Percentiles rank a stretch among this genome's conserved stretches.
Conservation (phyloP, 2,329 filamentous ascomycete genomes). For the Sarocladium brachiariae region DNA sequence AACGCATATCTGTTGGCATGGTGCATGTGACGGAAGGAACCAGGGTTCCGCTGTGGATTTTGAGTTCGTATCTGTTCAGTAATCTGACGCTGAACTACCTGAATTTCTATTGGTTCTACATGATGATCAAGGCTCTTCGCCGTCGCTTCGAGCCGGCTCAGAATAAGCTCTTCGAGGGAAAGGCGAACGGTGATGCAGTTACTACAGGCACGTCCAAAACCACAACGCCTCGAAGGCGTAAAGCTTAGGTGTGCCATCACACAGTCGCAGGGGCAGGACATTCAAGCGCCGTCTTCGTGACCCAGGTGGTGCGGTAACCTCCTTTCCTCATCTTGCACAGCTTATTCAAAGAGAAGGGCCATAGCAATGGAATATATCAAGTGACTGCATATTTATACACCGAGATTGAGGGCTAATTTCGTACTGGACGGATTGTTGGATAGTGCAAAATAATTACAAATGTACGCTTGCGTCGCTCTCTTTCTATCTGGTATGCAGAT, state of each 20-base stretch:
- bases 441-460: neutral
- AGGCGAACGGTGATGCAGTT: constrained; percentile 17
- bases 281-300: no score
- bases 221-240: constrained; percentile 22
- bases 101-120: constrained; percentile 81
- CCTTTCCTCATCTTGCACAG: no score
- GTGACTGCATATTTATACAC: no score
- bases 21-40: constrained; percentile 41
- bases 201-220: constrained; percentile 20
- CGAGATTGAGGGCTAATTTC: no score
- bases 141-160: constrained; percentile 60
- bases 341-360: no score
- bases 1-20: constrained; percentile 20
- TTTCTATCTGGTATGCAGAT: constrained; percentile 8
- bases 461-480: constrained; percentile 6
- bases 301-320: no score
- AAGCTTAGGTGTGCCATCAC: no score
- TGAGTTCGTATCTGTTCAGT: constrained; percentile 57
- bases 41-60: constrained; percentile 63
- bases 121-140: constrained; percentile 75
- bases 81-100: constrained; percentile 68
- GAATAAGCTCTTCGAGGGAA: constrained; percentile 12
- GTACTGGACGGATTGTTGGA: neutral
- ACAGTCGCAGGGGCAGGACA: no score
- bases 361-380: no score